Conservation (phyloP, 2,329 filamentous ascomycete species). For the Botryotinia narcissicola region DNA sequence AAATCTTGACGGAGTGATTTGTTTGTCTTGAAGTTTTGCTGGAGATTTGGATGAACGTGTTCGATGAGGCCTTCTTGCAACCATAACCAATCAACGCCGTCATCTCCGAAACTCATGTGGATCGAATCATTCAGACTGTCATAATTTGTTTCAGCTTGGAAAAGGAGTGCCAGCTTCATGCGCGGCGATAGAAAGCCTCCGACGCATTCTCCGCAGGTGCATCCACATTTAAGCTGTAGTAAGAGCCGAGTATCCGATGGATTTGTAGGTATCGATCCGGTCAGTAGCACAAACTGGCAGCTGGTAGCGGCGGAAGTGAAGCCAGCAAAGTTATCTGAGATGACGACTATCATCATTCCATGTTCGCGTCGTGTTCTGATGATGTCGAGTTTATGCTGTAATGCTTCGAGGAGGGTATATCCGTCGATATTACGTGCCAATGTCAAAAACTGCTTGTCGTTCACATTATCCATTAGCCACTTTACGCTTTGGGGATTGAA, state of each 20-base stretch:
- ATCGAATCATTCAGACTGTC: not conserved
- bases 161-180: conserved; percentile 38
- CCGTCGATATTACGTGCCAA: conserved; percentile 36
- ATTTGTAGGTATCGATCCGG: conserved; percentile 11
- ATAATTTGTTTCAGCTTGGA: conserved; percentile 34
- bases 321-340: conserved; percentile 40
- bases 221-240: conserved; percentile 39
- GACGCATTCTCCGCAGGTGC: conserved; percentile 42
- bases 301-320: conserved; percentile 32
- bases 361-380: conserved; percentile 28
- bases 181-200: conserved; percentile 42
- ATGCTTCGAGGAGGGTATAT: conserved; percentile 40
- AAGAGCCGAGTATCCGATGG: not conserved
- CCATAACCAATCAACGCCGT: not conserved
- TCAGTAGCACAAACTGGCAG: conserved; percentile 35
- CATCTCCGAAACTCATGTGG: not conserved
- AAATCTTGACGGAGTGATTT: conserved; percentile 28
- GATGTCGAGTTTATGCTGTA: conserved; percentile 32
- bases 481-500: conserved; percentile 22
- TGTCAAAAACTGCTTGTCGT: conserved; percentile 22
- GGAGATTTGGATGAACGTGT: not conserved
- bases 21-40: not conserved
- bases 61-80: not conserved
- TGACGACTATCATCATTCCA: conserved; percentile 22
- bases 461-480: conserved; percentile 37